Evolutionary conservation across 1,139 yeast genomes (phyloP).

Genomic region (Trichomonascaceae sp.): DNA sequence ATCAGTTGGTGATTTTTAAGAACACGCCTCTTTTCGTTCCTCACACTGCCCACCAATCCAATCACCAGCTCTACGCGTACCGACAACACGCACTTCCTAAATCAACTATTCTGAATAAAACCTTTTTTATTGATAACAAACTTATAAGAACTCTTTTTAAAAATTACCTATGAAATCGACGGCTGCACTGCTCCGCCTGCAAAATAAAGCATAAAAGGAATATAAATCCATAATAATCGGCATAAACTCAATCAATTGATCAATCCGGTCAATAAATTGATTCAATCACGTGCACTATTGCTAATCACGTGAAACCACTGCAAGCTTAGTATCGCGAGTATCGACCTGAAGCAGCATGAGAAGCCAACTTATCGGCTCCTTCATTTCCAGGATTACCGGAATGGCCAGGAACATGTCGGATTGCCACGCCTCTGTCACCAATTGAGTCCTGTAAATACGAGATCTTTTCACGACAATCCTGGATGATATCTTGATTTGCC

Average conservation of each 20-base stretch:
- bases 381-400: constrained; percentile 65
- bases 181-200: background rate
- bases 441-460: constrained; percentile 16
- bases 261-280: too few relatives aligned
- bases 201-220: too few relatives aligned
- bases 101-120: too few relatives aligned
- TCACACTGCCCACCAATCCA: too few relatives aligned
- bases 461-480: constrained; percentile 20
- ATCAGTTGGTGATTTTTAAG: too few relatives aligned
- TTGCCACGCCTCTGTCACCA: constrained; percentile 31
- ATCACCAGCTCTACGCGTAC: too few relatives aligned
- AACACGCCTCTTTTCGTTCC: too few relatives aligned
- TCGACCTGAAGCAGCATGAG: constrained; percentile 37
- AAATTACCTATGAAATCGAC: too few relatives aligned
- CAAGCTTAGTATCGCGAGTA: background rate
- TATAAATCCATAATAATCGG: background rate
- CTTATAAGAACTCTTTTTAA: background rate
- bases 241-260: background rate
- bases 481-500: constrained; percentile 47
- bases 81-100: too few relatives aligned
- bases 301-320: too few relatives aligned
- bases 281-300: too few relatives aligned
- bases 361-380: constrained; percentile 71
- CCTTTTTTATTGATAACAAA: background rate
- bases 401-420: constrained; percentile 71